Percentiles rank a stretch among this genome's conserved stretches.
Evolutionary conservation across 2,329 filamentous ascomycete genomes (phyloP).

Genomic region (Pyricularia grisea): DNA sequence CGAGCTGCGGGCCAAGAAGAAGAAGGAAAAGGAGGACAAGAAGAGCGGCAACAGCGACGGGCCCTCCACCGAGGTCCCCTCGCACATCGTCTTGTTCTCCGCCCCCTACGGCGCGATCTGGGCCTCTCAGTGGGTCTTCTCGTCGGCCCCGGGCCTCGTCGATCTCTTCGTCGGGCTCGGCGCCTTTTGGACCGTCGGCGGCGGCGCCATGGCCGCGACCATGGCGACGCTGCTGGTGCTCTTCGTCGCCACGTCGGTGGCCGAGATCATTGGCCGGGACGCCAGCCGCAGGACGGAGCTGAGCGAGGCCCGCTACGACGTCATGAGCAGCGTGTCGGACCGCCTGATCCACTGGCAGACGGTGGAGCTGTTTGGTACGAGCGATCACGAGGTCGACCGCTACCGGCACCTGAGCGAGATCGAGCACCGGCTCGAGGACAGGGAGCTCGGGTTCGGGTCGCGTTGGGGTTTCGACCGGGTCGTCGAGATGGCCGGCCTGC

Average conservation of each 20-base stretch:
- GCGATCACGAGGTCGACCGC: not conserved
- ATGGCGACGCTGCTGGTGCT: slow-evolving; percentile 1
- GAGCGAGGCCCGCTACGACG: not conserved
- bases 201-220: not conserved
- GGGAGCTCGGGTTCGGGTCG: not conserved
- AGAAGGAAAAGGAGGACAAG: not conserved
- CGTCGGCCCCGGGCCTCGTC: not conserved
- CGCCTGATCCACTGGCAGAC: not conserved
- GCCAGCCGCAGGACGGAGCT: not conserved
- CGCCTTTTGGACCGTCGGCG: slow-evolving; percentile 1
- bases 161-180: not conserved
- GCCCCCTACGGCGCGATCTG: not conserved
- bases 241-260: not conserved
- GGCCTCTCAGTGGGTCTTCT: not conserved
- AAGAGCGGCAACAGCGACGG: not conserved
- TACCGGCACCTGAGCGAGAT: not conserved
- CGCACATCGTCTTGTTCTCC: not conserved
- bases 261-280: not conserved
- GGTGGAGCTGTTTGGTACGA: not conserved
- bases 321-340: not conserved
- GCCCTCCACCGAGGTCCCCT: not conserved
- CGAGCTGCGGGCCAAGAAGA: not conserved
- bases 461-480: not conserved
- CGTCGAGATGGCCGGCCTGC: not conserved
- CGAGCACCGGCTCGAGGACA: not conserved